Percentiles rank a stretch among this genome's conserved stretches.
Evolutionary conservation across 2,329 filamentous ascomycete genomes (phyloP).

Genomic region (Penicillium rolfsii): DNA sequence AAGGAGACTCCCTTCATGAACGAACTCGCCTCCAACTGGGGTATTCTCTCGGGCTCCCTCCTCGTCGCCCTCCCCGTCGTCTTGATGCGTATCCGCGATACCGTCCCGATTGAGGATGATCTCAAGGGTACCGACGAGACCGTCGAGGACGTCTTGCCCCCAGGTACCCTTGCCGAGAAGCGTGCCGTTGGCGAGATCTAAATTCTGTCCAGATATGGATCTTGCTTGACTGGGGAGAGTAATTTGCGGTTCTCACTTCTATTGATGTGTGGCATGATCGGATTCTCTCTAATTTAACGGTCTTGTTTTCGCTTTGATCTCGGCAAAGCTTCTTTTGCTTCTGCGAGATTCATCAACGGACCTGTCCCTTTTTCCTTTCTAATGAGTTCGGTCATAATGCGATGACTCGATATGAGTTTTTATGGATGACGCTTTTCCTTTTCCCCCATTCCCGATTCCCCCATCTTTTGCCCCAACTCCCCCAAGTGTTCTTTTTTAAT

Average conservation of each 20-base stretch:
- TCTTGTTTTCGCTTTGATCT: not conserved
- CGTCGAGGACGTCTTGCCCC: conserved; percentile 64
- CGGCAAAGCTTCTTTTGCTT: not conserved
- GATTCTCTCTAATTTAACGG: no score
- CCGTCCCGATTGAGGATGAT: conserved; percentile 74
- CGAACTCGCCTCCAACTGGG: conserved; percentile 76
- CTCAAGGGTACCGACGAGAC: conserved; percentile 81
- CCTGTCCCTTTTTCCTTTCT: not conserved
- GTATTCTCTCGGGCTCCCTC: conserved; percentile 66
- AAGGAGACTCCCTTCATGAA: conserved; percentile 64
- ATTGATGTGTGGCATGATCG: no score
- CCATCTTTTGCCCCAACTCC: not conserved
- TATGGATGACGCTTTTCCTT: not conserved
- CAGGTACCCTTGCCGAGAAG: conserved; percentile 18
- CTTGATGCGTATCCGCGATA: conserved; percentile 74
- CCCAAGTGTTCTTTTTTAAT: not conserved
- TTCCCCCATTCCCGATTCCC: not conserved
- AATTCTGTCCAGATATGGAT: not conserved
- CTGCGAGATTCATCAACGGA: not conserved
- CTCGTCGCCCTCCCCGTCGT: conserved; percentile 76
- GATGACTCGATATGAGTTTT: not conserved
- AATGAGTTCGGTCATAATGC: not conserved
- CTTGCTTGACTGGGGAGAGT: not conserved
- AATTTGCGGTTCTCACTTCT: not conserved
- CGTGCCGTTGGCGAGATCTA: conserved; percentile 16